phyloP scores from a whole-genome alignment of 2,329 filamentous ascomycete species.

The Epichloe typhina region DNA sequence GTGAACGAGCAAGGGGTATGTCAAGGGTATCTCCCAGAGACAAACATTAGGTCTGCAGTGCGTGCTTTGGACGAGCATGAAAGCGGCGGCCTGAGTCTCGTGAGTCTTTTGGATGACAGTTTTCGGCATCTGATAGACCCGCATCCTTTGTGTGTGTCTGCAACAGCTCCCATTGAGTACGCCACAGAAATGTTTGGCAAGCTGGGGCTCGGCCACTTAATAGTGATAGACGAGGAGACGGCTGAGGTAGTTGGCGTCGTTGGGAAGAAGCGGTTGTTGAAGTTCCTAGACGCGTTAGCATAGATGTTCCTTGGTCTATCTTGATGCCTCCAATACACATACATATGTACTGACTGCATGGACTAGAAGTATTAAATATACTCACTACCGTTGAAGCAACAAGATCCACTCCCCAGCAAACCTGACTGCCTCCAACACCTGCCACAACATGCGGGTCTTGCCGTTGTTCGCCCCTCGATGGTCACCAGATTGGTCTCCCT shows the following conservation, averaged over 20 bases:
- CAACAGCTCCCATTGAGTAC: constrained; percentile 42
- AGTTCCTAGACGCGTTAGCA: constrained; percentile 3
- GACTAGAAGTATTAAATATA: not conserved
- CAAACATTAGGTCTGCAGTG: constrained; percentile 38
- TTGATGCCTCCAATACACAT: not conserved
- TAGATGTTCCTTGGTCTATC: not conserved
- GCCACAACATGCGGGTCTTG: too few species aligned
- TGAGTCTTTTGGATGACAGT: constrained; percentile 17
- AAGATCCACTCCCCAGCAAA: not conserved
- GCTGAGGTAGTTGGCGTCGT: constrained; percentile 37
- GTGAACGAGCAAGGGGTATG: constrained; percentile 33
- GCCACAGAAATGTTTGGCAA: constrained; percentile 47
- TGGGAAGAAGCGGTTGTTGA: constrained; percentile 40
- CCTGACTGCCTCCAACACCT: not conserved
- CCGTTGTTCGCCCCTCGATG: too few species aligned
- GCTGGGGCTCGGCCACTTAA: constrained; percentile 39
- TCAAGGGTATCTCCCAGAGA: constrained; percentile 41
- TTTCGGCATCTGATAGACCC: constrained; percentile 38
- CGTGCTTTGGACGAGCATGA: constrained; percentile 16
- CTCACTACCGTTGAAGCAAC: not conserved
- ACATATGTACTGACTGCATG: not conserved
- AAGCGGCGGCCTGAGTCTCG: constrained; percentile 7
- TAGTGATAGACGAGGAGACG: constrained; percentile 38
- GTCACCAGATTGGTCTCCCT: too few species aligned
- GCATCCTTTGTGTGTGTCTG: constrained; percentile 36